Percentiles rank a stretch among this genome's conserved stretches.
phyloP scores from a whole-genome alignment of 768 basidiomycete genomes.

The Auricularia sp. region DNA sequence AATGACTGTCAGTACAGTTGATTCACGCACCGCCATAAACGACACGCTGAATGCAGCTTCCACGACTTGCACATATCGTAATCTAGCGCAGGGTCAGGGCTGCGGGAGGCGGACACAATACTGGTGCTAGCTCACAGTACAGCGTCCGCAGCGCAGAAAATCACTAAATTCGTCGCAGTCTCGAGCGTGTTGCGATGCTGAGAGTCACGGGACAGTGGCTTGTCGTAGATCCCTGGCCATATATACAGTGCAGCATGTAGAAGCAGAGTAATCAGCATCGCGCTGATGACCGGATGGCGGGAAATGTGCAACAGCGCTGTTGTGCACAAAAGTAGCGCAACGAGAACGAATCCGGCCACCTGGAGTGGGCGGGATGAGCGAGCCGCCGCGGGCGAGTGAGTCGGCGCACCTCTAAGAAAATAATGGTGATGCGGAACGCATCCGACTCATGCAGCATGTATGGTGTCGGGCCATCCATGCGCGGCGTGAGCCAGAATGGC shows the following conservation, averaged over 20 bases:
- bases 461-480: not conserved
- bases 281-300: not conserved
- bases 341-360: not conserved
- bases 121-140: not conserved
- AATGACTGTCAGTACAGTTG: not conserved
- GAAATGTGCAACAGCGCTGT: not conserved
- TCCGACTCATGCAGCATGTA: not conserved
- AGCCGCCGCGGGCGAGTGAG: not conserved
- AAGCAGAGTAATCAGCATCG: not conserved
- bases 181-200: not conserved
- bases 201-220: not conserved
- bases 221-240: not conserved
- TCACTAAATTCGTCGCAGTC: not conserved
- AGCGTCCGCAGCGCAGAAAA: not conserved
- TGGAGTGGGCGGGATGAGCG: not conserved
- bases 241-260: not conserved
- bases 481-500: not conserved
- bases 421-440: not conserved
- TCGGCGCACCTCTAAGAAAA: not conserved
- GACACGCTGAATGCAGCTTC: not conserved
- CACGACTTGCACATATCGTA: not conserved
- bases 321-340: not conserved
- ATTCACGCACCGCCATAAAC: not conserved
- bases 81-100: not conserved
- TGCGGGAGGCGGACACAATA: not conserved